Percentiles rank a stretch among this genome's conserved stretches.
These are phyloP conservation scores for Chiua virens DNA, from an alignment of 768 basidiomycete species.

Conservation along the genomic window DNA sequence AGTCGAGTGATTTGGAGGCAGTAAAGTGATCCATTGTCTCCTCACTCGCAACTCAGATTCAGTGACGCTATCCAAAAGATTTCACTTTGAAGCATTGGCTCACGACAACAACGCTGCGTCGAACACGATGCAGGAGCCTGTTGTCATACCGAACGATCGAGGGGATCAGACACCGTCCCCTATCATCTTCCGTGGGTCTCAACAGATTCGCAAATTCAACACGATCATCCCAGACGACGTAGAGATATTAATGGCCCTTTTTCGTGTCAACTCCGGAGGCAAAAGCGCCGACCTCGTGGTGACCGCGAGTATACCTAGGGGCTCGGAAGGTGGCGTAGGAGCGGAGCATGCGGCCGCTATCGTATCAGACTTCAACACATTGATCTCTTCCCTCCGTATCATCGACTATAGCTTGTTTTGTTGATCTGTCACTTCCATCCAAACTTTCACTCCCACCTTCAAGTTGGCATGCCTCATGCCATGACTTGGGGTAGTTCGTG, in stretches of 20 bases:
- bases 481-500: no score
- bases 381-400: slow-evolving; percentile 63
- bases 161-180: slow-evolving; percentile 57
- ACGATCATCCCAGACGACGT: slow-evolving; percentile 60
- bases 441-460: background rate
- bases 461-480: no score
- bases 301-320: slow-evolving; percentile 79
- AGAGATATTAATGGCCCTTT: slow-evolving; percentile 77
- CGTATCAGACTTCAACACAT: slow-evolving; percentile 49
- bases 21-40: slow-evolving; percentile 52
- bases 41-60: background rate
- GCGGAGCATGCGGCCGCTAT: slow-evolving; percentile 32
- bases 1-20: slow-evolving; percentile 56
- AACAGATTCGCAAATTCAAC: slow-evolving; percentile 79
- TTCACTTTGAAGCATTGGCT: slow-evolving; percentile 87
- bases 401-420: slow-evolving; percentile 70
- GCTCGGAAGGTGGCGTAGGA: slow-evolving; percentile 29
- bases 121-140: slow-evolving; percentile 43
- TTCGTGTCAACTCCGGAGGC: slow-evolving; percentile 53
- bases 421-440: slow-evolving; percentile 24
- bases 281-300: slow-evolving; percentile 82
- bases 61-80: slow-evolving; percentile 48
- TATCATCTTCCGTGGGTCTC: slow-evolving; percentile 64
- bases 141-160: slow-evolving; percentile 40
- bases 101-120: slow-evolving; percentile 81